phyloP scores from a whole-genome alignment of 306 rosid genomes.

The Acmispon strigosus region DNA sequence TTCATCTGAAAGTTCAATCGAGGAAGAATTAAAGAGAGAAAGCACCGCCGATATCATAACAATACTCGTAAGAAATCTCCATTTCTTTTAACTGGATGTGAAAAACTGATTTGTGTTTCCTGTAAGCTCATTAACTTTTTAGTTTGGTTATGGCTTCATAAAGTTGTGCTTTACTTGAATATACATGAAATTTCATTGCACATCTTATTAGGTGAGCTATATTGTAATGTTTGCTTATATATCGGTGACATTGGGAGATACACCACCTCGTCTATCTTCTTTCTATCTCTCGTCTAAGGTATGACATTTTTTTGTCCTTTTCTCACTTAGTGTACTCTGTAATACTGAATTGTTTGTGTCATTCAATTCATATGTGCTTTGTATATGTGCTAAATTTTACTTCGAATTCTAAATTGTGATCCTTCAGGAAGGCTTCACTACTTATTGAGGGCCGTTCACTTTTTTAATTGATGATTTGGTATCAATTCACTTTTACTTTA shows the following conservation, averaged over 20 bases:
- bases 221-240: constrained; percentile 90
- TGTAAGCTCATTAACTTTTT: neutral
- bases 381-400: neutral
- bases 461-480: neutral
- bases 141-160: constrained; percentile 8
- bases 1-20: constrained; percentile 88
- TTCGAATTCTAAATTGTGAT: neutral
- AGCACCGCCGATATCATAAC: constrained; percentile 95
- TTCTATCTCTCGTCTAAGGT: constrained; percentile 93
- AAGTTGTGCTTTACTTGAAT: neutral
- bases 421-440: neutral
- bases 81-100: neutral
- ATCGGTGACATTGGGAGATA: constrained; percentile 87
- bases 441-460: neutral
- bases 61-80: constrained; percentile 55
- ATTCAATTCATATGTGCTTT: neutral
- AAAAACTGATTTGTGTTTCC: neutral
- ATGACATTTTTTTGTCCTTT: constrained; percentile 12
- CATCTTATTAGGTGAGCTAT: constrained; percentile 75
- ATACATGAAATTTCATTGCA: constrained; percentile 15
- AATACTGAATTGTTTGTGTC: neutral
- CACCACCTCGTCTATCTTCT: constrained; percentile 44
- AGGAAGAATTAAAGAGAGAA: constrained; percentile 94
- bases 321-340: neutral
- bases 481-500: neutral